These are phyloP conservation scores for Neckera pumila DNA, from an alignment of 225 moss, liverwort and hornwort genomes.

Conservation along the genomic window DNA sequence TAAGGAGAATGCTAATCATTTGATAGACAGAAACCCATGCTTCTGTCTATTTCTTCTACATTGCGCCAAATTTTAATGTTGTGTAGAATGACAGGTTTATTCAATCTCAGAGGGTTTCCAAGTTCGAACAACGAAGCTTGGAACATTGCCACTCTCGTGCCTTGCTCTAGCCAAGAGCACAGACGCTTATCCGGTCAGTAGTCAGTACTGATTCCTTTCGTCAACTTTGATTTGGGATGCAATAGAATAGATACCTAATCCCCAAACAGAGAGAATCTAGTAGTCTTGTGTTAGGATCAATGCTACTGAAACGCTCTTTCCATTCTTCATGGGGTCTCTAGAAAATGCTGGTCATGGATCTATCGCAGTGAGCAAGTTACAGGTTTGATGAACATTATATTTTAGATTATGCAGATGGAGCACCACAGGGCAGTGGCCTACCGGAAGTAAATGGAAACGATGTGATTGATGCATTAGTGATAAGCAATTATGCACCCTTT, in stretches of 20 bases:
- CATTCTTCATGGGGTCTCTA: neutral
- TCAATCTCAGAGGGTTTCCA: slow-evolving; percentile 95
- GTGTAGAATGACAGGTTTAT: slow-evolving; percentile 55
- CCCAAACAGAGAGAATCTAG: neutral
- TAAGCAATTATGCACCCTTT: neutral
- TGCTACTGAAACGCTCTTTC: neutral
- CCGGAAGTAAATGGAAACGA: neutral
- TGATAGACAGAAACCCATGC: neutral
- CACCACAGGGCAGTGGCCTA: neutral
- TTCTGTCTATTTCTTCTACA: neutral
- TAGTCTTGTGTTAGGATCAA: neutral
- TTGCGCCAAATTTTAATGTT: neutral
- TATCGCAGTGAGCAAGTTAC: neutral
- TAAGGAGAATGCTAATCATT: neutral
- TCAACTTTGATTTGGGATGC: neutral
- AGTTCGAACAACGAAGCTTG: slow-evolving; percentile 89
- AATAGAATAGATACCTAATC: neutral
- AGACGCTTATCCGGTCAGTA: slow-evolving; percentile 85
- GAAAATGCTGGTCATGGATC: neutral
- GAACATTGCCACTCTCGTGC: slow-evolving; percentile 77
- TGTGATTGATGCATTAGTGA: neutral
- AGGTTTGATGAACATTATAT: neutral
- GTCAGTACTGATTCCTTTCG: neutral
- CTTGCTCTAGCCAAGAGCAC: slow-evolving; percentile 69
- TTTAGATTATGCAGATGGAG: neutral